Evolutionary conservation across 1,284 basidiomycete genomes (phyloP).

Genomic region (Naganishia sp.): DNA sequence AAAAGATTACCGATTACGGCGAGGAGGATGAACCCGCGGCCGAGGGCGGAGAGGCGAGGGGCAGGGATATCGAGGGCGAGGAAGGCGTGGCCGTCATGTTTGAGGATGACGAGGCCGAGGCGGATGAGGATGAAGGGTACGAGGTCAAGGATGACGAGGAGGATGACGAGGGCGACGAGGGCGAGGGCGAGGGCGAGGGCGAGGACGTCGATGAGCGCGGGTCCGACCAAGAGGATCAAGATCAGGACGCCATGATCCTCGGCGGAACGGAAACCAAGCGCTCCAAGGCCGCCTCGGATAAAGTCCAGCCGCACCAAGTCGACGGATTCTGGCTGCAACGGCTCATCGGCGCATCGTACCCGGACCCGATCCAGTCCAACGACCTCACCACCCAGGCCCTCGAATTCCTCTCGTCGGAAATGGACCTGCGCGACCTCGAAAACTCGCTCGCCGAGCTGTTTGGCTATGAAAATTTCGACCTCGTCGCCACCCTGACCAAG

Average conservation of each 20-base stretch:
- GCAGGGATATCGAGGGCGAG: slow-evolving; percentile 61
- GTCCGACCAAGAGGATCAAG: slow-evolving; percentile 56
- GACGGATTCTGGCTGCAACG: slow-evolving; percentile 99
- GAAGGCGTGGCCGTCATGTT: slow-evolving; percentile 94
- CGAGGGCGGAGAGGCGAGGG: slow-evolving; percentile 58
- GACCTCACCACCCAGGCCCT: slow-evolving; percentile 87
- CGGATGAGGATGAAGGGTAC: slow-evolving; percentile 79
- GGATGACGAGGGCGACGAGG: slow-evolving; percentile 64
- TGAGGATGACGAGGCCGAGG: slow-evolving; percentile 90
- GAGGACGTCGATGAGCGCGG: slow-evolving; percentile 57
- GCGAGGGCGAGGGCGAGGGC: slow-evolving; percentile 73
- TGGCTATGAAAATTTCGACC: slow-evolving; percentile 86
- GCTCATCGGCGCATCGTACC: slow-evolving; percentile 83
- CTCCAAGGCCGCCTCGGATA: slow-evolving; percentile 58
- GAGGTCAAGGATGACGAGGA: slow-evolving; percentile 62
- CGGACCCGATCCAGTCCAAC: slow-evolving; percentile 90
- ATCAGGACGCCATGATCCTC: slow-evolving; percentile 63
- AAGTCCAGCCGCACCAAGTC: slow-evolving; percentile 84
- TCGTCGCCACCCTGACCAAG: slow-evolving; percentile 88
- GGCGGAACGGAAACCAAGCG: slow-evolving; percentile 56
- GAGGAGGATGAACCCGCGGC: slow-evolving; percentile 83
- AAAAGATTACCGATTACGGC: slow-evolving; percentile 96
- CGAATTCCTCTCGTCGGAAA: slow-evolving; percentile 84
- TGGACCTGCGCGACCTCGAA: slow-evolving; percentile 88
- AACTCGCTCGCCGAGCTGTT: slow-evolving; percentile 97